A percentile compares a stretch with the other conserved stretches of the same genome.
Evolutionary conservation across 2,329 filamentous ascomycete species (phyloP).

Genomic region (Ophiostoma quercus): DNA sequence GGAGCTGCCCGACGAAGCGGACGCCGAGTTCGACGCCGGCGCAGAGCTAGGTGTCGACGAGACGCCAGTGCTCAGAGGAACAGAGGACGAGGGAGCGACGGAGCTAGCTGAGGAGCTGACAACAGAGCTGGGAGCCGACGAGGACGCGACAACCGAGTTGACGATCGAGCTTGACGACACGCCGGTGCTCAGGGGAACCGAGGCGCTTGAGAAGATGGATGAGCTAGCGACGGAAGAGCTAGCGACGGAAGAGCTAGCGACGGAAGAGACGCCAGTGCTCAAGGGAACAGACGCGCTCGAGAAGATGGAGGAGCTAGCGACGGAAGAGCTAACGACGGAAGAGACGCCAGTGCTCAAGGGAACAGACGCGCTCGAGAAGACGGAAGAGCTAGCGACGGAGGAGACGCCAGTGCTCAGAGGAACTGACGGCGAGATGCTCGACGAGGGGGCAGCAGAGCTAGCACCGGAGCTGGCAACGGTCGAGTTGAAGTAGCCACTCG

Average conservation of each 20-base stretch:
- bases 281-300: background rate
- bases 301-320: background rate
- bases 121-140: background rate
- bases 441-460: too few species aligned
- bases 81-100: background rate
- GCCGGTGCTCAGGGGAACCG: too few species aligned
- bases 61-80: background rate
- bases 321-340: background rate
- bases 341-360: slow-evolving; percentile 6
- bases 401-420: slow-evolving; percentile 8
- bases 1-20: background rate
- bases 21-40: background rate
- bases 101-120: background rate
- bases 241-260: background rate
- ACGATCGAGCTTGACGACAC: background rate
- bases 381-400: background rate
- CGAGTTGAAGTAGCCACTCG: too few species aligned
- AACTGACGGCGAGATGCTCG: background rate
- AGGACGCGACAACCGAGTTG: background rate
- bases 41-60: background rate
- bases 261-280: background rate
- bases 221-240: too few species aligned
- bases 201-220: too few species aligned
- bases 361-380: background rate
- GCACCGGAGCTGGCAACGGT: too few species aligned